Evolutionary conservation across 2,329 filamentous ascomycete species (phyloP).

Genomic region (Diaporthe citrichinensis): DNA sequence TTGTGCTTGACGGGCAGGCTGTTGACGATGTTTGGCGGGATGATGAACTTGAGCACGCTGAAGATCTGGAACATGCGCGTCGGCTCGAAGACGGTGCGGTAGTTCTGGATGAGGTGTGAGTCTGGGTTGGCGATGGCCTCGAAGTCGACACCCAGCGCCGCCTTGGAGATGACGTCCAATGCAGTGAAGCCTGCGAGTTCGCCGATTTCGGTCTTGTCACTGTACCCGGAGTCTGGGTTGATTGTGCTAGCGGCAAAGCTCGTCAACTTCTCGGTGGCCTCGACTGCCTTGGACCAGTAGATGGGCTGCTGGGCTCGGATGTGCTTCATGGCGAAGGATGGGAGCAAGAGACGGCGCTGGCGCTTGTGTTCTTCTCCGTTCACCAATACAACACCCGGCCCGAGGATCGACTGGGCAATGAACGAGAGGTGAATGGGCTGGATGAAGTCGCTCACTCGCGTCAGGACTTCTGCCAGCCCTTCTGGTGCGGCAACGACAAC

Average conservation of each 20-base stretch:
- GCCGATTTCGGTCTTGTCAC: conserved; percentile 6
- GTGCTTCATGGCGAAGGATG: conserved; percentile 19
- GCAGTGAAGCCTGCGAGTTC: conserved; percentile 20
- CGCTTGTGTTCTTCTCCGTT: conserved; percentile 14
- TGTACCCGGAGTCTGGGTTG: conserved; percentile 1
- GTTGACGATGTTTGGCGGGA: conserved; percentile 6
- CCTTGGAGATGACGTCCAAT: conserved; percentile 19
- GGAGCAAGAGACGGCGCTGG: conserved; percentile 13
- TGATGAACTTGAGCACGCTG: conserved; percentile 21
- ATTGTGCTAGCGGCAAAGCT: background rate
- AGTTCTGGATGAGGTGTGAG: conserved; percentile 21
- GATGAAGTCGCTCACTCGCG: conserved; percentile 21
- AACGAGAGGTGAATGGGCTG: conserved; percentile 2
- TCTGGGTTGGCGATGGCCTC: conserved; percentile 24
- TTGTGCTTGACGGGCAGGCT: conserved; percentile 12
- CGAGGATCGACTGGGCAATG: conserved; percentile 4
- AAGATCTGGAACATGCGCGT: conserved; percentile 17
- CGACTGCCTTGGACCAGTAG: conserved; percentile 12
- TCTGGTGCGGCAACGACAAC: conserved; percentile 1
- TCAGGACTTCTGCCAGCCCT: conserved; percentile 10
- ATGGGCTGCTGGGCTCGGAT: conserved; percentile 20
- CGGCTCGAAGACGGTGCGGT: conserved; percentile 16
- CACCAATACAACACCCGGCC: conserved; percentile 3
- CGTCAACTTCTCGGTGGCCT: background rate
- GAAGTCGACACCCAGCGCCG: conserved; percentile 23